Evolutionary conservation across 2,329 filamentous ascomycete species (phyloP).

Genomic region (Ophiocordyceps polyrhachis-furcata): DNA sequence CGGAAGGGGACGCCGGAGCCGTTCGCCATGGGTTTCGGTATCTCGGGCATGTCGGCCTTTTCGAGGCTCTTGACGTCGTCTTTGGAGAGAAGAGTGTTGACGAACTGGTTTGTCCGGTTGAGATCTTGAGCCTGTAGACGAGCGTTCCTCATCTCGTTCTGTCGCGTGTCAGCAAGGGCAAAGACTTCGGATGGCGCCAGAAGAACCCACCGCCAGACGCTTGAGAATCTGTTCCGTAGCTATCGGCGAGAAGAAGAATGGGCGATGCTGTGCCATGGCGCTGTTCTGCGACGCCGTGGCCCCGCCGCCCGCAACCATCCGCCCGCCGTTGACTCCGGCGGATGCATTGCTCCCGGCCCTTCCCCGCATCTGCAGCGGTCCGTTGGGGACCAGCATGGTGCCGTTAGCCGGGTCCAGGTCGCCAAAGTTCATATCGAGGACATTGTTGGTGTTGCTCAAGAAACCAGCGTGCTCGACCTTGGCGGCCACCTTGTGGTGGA

Average conservation of each 20-base stretch:
- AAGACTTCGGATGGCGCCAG: no score
- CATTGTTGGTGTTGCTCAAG: slow-evolving; percentile 53
- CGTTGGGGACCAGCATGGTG: slow-evolving; percentile 50
- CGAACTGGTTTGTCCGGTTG: slow-evolving; percentile 61
- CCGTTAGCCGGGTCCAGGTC: slow-evolving; percentile 71
- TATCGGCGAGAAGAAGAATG: slow-evolving; percentile 74
- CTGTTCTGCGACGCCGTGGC: slow-evolving; percentile 32
- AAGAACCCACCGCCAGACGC: slow-evolving; percentile 16
- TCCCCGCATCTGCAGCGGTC: slow-evolving; percentile 51
- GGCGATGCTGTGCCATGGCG: slow-evolving; percentile 52
- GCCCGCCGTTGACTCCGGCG: slow-evolving; percentile 40
- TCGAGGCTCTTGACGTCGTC: slow-evolving; percentile 44
- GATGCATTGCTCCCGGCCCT: slow-evolving; percentile 50
- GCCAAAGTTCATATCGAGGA: slow-evolving; percentile 78
- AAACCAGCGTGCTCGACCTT: slow-evolving; percentile 92
- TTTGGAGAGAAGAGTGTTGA: slow-evolving; percentile 57
- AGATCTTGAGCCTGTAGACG: slow-evolving; percentile 78
- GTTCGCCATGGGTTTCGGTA: slow-evolving; percentile 30
- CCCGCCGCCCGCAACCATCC: slow-evolving; percentile 32
- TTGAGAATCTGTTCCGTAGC: slow-evolving; percentile 93
- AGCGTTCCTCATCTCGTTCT: slow-evolving; percentile 84
- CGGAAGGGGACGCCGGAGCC: slow-evolving; percentile 38
- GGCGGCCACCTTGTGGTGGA: slow-evolving; percentile 94
- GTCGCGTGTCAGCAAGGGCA: neutral
- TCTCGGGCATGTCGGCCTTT: slow-evolving; percentile 28